Evolutionary conservation across 805 yeast genomes (phyloP).

Genomic region (Candida odintsovae): DNA sequence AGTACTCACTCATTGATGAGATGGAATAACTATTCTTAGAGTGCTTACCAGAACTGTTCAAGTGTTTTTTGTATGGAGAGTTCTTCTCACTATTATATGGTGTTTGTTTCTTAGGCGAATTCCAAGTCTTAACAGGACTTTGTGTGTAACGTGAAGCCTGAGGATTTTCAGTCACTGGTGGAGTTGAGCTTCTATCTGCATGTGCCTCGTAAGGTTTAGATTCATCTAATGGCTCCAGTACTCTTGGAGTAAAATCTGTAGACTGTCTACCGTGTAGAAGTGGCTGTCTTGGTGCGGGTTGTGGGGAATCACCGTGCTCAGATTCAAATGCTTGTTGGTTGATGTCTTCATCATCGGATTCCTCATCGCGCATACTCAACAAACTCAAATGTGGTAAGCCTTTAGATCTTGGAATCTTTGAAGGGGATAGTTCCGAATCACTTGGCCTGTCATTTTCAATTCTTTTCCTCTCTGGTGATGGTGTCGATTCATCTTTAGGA

Average conservation of each 20-base stretch:
- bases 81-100: not conserved
- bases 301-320: not conserved
- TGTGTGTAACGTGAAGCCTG: not conserved
- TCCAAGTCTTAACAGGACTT: not conserved
- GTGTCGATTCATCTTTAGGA: slow-evolving; percentile 21
- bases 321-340: slow-evolving; percentile 1
- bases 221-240: slow-evolving; percentile 9
- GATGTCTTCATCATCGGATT: slow-evolving; percentile 10
- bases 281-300: not conserved
- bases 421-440: slow-evolving; percentile 12
- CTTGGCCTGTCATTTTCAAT: not conserved
- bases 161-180: not conserved
- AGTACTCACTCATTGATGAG: slow-evolving; percentile 20
- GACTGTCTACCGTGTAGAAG: not conserved
- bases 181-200: slow-evolving; percentile 1
- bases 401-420: slow-evolving; percentile 20
- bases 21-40: slow-evolving; percentile 14
- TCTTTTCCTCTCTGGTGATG: slow-evolving; percentile 12
- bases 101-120: not conserved
- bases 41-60: not conserved
- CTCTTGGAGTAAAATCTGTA: slow-evolving; percentile 4
- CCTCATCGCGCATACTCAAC: slow-evolving; percentile 20
- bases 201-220: slow-evolving; percentile 2
- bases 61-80: not conserved
- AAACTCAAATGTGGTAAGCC: slow-evolving; percentile 22